Conservation (phyloP, 345 rosid species). For the Citropsis articulata region DNA sequence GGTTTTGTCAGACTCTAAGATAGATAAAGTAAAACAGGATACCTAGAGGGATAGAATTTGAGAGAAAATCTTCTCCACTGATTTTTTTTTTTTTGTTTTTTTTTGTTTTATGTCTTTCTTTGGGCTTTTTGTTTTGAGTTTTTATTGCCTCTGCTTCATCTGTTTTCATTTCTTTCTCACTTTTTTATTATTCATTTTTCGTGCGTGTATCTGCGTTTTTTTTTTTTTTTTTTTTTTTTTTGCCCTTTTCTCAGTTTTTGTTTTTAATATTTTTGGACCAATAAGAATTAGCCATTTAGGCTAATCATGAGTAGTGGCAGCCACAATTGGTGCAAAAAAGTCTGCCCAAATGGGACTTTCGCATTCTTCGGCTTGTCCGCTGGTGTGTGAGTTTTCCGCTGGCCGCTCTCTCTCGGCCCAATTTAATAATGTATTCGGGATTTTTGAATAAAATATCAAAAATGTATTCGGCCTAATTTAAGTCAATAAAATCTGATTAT, state of each 20-base stretch:
- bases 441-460: too few species aligned
- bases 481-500: too few species aligned
- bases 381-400: not conserved
- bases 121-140: not conserved
- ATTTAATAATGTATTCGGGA: not conserved
- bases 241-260: too few species aligned
- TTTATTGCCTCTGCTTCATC: not conserved
- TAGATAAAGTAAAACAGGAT: not conserved
- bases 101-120: not conserved
- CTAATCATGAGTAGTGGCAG: not conserved
- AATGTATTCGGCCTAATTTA: too few species aligned
- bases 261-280: not conserved
- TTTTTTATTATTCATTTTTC: not conserved
- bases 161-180: not conserved
- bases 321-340: not conserved
- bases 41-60: conserved; percentile 25
- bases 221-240: not conserved
- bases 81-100: conserved; percentile 13
- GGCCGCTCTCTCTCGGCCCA: too few species aligned
- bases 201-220: too few species aligned
- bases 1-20: not conserved
- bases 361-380: too few species aligned
- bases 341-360: not conserved
- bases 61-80: conserved; percentile 36
- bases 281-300: too few species aligned